These are phyloP conservation scores for Kuraishia floccosa DNA, from an alignment of 805 yeast genomes.

Conservation along the genomic window DNA sequence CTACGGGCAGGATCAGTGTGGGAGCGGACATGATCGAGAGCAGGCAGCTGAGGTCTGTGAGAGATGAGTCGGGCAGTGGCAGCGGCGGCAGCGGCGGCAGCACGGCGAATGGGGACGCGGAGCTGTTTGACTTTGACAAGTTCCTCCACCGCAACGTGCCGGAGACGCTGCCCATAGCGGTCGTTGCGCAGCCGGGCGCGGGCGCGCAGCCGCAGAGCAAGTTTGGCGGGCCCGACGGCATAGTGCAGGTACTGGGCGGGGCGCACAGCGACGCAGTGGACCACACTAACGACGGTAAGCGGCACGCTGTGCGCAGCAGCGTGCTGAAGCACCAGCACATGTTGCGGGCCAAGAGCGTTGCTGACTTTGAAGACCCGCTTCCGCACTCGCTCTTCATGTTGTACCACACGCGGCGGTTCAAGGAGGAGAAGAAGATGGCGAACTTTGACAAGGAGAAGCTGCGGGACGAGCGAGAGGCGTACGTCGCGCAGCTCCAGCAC, in stretches of 20 bases:
- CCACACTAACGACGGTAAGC: no score
- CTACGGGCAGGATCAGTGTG: no score
- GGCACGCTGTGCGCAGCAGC: neutral
- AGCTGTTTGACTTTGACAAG: slow-evolving; percentile 24
- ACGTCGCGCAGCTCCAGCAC: slow-evolving; percentile 32
- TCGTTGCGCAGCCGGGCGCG: slow-evolving; percentile 4
- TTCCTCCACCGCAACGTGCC: slow-evolving; percentile 12
- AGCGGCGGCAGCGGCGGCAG: slow-evolving; percentile 1
- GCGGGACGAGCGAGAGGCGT: slow-evolving; percentile 44
- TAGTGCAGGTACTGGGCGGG: no score
- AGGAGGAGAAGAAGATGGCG: slow-evolving; percentile 52
- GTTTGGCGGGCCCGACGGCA: no score
- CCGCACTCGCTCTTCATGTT: slow-evolving; percentile 27
- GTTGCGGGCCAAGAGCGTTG: no score
- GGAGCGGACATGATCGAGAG: neutral
- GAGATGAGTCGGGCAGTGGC: slow-evolving; percentile 10
- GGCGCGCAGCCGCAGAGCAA: no score
- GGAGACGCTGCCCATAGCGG: slow-evolving; percentile 9
- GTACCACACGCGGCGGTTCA: slow-evolving; percentile 49
- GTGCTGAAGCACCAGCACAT: neutral
- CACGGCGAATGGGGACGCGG: slow-evolving; percentile 4
- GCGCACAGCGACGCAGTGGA: no score
- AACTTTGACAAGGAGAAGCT: slow-evolving; percentile 41
- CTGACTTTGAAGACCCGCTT: slow-evolving; percentile 30
- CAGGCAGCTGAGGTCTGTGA: slow-evolving; percentile 4